Evolutionary conservation across 2,329 filamentous ascomycete genomes (phyloP).

Genomic region (Alternaria longipes): DNA sequence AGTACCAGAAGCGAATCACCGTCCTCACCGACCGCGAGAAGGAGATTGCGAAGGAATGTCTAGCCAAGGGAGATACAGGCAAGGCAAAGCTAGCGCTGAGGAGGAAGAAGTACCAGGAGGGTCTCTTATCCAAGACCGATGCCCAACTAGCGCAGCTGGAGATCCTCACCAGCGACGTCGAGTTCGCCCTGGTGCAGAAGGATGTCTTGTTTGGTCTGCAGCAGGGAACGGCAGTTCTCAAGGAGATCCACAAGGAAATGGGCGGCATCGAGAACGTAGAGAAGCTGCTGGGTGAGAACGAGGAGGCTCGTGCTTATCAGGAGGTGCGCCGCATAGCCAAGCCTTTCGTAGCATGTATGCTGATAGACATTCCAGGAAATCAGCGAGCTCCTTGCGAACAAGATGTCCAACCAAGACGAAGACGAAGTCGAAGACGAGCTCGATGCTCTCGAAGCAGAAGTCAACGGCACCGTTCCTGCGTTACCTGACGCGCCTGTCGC

Average conservation of each 20-base stretch:
- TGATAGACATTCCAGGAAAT: slow-evolving; percentile 72
- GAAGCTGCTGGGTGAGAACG: slow-evolving; percentile 91
- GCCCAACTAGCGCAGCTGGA: slow-evolving; percentile 93
- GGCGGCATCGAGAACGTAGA: slow-evolving; percentile 92
- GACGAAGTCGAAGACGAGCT: slow-evolving; percentile 98
- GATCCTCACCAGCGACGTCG: slow-evolving; percentile 84
- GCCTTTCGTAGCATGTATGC: not conserved
- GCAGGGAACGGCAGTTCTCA: slow-evolving; percentile 88
- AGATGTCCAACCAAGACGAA: slow-evolving; percentile 93
- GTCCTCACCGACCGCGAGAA: slow-evolving; percentile 88
- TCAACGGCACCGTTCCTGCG: slow-evolving; percentile 49
- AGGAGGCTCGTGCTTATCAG: slow-evolving; percentile 91
- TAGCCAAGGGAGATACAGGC: slow-evolving; percentile 79
- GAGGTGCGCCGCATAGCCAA: slow-evolving; percentile 63
- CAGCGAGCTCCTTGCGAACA: slow-evolving; percentile 86
- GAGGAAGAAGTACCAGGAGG: slow-evolving; percentile 96
- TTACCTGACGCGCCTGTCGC: slow-evolving; percentile 54
- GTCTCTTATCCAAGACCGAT: slow-evolving; percentile 87
- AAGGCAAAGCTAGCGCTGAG: slow-evolving; percentile 87
- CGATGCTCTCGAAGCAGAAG: slow-evolving; percentile 77
- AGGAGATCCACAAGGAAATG: slow-evolving; percentile 95
- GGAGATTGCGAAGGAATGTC: slow-evolving; percentile 82
- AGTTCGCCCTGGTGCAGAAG: slow-evolving; percentile 97
- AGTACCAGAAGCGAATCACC: slow-evolving; percentile 91
- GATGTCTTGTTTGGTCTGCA: slow-evolving; percentile 92